Percentiles rank a stretch among this genome's conserved stretches.
Conservation (phyloP, 352 stramenopile genomes). For the Elongisporangium senticosum region DNA sequence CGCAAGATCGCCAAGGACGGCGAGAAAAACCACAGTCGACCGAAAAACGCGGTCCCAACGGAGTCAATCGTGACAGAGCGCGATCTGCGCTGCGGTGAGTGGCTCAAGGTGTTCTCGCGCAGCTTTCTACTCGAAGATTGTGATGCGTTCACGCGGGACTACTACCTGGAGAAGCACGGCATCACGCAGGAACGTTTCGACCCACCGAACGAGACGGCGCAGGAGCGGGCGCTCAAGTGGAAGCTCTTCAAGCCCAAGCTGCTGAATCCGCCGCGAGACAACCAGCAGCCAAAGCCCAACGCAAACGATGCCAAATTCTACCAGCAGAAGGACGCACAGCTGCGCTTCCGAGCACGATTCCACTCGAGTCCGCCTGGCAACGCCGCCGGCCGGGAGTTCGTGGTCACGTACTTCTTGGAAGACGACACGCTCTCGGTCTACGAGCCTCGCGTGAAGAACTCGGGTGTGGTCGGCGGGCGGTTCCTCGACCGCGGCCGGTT, state of each 20-base stretch:
- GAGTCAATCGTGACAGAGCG: conserved; percentile 35
- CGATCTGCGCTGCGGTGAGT: conserved; percentile 82
- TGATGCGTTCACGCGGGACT: conserved; percentile 87
- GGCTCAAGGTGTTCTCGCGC: conserved; percentile 79
- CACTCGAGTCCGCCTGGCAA: conserved; percentile 25
- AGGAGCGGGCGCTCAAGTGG: conserved; percentile 33
- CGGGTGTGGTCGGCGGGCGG: conserved; percentile 48
- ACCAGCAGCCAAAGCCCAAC: background rate
- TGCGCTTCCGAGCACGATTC: conserved; percentile 71
- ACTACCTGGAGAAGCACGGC: conserved; percentile 80
- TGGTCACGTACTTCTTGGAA: conserved; percentile 75
- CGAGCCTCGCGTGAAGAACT: conserved; percentile 65
- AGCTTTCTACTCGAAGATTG: conserved; percentile 89
- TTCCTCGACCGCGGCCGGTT: conserved; percentile 77
- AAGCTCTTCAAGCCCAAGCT: conserved; percentile 39
- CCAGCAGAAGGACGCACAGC: conserved; percentile 52
- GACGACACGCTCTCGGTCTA: conserved; percentile 78
- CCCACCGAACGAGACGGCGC: conserved; percentile 2
- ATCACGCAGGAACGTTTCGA: conserved; percentile 72
- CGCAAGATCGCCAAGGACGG: conserved; percentile 46
- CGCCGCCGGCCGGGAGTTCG: conserved; percentile 48
- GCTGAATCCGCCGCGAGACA: background rate
- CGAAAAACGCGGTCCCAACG: conserved; percentile 7
- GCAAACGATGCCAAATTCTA: conserved; percentile 6
- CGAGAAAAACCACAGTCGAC: conserved; percentile 8